Evolutionary conservation across 768 basidiomycete genomes (phyloP).

Genomic region (Tricholoma terreum): DNA sequence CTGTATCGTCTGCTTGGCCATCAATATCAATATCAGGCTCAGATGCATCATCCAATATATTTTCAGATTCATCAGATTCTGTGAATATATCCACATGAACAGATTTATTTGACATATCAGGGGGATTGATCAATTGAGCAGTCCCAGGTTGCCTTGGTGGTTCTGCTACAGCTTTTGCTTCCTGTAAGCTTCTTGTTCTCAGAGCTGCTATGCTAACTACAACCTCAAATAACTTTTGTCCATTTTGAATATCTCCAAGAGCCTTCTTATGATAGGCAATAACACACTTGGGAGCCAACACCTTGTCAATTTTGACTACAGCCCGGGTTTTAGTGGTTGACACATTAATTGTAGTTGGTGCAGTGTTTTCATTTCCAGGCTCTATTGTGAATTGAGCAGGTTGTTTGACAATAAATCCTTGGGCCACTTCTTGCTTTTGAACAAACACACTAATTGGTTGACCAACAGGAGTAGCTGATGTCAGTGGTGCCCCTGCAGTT

Average conservation of each 20-base stretch:
- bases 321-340: conserved; percentile 14
- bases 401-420: neutral
- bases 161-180: neutral
- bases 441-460: neutral
- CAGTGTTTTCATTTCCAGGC: neutral
- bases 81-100: neutral
- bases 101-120: neutral
- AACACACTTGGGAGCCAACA: conserved; percentile 14
- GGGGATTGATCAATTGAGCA: neutral
- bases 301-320: conserved; percentile 10
- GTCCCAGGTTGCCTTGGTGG: neutral
- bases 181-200: neutral
- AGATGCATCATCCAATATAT: neutral
- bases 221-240: conserved; percentile 3
- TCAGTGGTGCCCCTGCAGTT: neutral
- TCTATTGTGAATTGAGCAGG: neutral
- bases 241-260: conserved; percentile 5
- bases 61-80: neutral
- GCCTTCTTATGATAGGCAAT: too few relatives aligned
- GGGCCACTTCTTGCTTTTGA: neutral
- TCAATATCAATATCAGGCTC: neutral
- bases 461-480: neutral
- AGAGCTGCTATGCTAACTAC: conserved; percentile 12
- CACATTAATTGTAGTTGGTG: conserved; percentile 3
- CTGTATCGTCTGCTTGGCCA: neutral